A percentile compares a stretch with the other conserved stretches of the same genome.
Conservation (phyloP, 177 flowering plant genomes). For the Telopea speciosissima region DNA sequence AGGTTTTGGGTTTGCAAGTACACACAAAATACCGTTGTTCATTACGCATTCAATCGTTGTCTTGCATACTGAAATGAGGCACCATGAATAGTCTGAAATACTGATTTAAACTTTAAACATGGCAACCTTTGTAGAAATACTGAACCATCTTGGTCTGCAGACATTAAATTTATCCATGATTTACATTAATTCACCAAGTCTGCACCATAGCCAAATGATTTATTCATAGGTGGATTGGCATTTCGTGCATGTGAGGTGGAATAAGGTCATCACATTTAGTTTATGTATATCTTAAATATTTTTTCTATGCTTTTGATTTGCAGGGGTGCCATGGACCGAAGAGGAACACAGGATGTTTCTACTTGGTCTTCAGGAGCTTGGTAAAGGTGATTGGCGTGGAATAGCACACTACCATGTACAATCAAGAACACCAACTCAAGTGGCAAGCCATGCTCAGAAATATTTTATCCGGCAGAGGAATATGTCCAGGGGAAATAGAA, state of each 20-base stretch:
- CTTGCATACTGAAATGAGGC: neutral
- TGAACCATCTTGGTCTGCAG: neutral
- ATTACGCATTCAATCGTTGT: neutral
- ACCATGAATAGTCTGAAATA: neutral
- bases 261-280: neutral
- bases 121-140: neutral
- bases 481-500: constrained; percentile 66
- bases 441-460: constrained; percentile 94
- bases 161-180: too few species aligned
- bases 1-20: neutral
- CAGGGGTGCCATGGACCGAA: constrained; percentile 90
- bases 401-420: constrained; percentile 74
- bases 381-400: constrained; percentile 96
- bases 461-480: constrained; percentile 78
- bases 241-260: neutral
- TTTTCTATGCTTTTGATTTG: constrained; percentile 9
- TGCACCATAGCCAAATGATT: neutral
- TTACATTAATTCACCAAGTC: neutral
- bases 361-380: constrained; percentile 78
- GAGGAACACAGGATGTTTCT: constrained; percentile 91
- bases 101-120: neutral
- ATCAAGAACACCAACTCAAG: constrained; percentile 86
- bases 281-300: too few species aligned
- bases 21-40: neutral
- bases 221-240: neutral